Conservation (phyloP, 805 yeast genomes). For the Zygoascus bituminiphila region DNA sequence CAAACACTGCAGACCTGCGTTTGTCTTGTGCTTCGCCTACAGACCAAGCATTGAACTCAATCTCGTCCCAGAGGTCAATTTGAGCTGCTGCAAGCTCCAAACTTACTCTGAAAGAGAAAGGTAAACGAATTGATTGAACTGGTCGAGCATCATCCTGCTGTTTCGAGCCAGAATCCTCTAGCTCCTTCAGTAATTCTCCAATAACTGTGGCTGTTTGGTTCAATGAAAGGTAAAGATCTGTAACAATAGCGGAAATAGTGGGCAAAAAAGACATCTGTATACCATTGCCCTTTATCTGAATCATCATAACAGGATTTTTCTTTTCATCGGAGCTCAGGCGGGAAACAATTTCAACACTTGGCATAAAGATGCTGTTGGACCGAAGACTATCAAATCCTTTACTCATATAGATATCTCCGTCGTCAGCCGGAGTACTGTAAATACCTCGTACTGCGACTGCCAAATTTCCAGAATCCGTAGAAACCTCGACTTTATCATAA, state of each 20-base stretch:
- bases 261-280: conserved; percentile 22
- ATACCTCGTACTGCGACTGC: conserved; percentile 61
- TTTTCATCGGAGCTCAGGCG: neutral
- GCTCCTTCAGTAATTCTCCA: conserved; percentile 33
- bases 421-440: conserved; percentile 64
- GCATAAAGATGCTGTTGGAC: conserved; percentile 23
- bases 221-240: neutral
- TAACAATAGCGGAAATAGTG: conserved; percentile 31
- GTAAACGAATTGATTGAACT: conserved; percentile 11
- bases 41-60: conserved; percentile 10
- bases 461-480: conserved; percentile 53
- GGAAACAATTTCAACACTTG: conserved; percentile 20
- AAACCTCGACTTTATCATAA: conserved; percentile 62
- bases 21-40: neutral
- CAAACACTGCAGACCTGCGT: neutral
- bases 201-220: conserved; percentile 34
- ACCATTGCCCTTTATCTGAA: conserved; percentile 21
- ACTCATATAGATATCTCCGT: conserved; percentile 27
- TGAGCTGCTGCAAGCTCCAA: conserved; percentile 22
- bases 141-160: neutral
- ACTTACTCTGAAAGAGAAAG: conserved; percentile 13
- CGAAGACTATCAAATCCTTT: conserved; percentile 6
- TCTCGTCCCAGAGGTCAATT: conserved; percentile 21
- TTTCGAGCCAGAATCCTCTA: neutral
- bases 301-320: neutral